These are phyloP conservation scores for Apiotrichum mycotoxinovorans DNA, from an alignment of 1,284 basidiomycete genomes.

Conservation along the genomic window DNA sequence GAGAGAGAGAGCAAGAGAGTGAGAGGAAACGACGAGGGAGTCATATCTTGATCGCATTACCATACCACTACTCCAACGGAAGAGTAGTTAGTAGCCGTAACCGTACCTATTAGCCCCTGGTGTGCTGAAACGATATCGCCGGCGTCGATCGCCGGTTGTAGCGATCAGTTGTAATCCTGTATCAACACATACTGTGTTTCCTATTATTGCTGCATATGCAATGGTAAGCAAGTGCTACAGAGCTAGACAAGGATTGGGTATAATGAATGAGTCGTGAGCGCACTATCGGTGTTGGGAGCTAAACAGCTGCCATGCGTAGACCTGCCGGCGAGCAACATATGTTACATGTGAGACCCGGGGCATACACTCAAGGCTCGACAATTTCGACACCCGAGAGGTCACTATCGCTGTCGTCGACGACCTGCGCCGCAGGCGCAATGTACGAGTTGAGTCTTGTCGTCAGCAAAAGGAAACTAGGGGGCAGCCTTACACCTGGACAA, in stretches of 20 bases:
- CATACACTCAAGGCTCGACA: neutral
- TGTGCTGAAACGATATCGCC: neutral
- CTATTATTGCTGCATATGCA: neutral
- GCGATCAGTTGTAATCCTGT: neutral
- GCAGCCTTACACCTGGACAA: conserved; percentile 70
- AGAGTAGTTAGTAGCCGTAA: neutral
- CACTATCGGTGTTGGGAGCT: too few relatives aligned
- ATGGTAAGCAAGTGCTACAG: too few relatives aligned
- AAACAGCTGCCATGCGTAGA: too few relatives aligned
- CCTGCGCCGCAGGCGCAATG: neutral
- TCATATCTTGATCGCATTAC: neutral
- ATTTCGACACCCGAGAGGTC: neutral
- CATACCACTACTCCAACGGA: neutral
- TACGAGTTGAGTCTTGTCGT: conserved; percentile 6
- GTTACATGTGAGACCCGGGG: too few relatives aligned
- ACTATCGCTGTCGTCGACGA: neutral
- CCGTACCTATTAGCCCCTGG: too few relatives aligned
- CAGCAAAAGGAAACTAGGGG: neutral
- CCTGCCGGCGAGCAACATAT: too few relatives aligned
- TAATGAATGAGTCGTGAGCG: too few relatives aligned
- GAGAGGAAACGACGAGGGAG: neutral
- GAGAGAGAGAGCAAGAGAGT: neutral
- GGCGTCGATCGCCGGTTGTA: neutral
- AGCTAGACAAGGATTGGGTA: too few relatives aligned
- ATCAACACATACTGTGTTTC: neutral